These are phyloP conservation scores for Nakazawaea ishiwadae DNA, from an alignment of 805 yeast genomes.

Conservation along the genomic window DNA sequence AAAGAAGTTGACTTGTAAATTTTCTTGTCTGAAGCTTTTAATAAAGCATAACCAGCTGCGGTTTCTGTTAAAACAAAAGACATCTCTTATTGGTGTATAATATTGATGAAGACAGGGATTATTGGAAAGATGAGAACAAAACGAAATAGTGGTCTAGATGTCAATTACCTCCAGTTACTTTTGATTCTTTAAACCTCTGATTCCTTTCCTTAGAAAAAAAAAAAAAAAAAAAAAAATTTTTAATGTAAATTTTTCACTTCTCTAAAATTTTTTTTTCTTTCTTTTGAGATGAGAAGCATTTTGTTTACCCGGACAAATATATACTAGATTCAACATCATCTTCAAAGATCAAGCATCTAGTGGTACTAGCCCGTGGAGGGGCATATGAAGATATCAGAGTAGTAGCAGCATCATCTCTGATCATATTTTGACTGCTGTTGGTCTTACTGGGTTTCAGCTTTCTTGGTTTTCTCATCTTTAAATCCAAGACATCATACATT, in stretches of 20 bases:
- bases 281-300: slow-evolving; percentile 1
- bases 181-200: not conserved
- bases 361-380: not conserved
- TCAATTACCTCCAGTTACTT: too few species aligned
- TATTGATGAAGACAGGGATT: not conserved
- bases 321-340: not conserved
- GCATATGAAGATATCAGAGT: not conserved
- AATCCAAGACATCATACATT: too few species aligned
- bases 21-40: slow-evolving; percentile 97
- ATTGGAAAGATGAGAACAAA: not conserved
- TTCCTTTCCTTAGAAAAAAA: not conserved
- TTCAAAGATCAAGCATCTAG: not conserved
- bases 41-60: slow-evolving; percentile 97
- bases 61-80: slow-evolving; percentile 94
- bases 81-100: slow-evolving; percentile 34
- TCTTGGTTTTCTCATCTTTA: too few species aligned
- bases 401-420: not conserved
- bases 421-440: too few species aligned
- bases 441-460: too few species aligned
- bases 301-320: slow-evolving; percentile 1
- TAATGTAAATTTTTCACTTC: slow-evolving; percentile 6
- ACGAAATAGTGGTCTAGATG: too few species aligned
- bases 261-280: not conserved
- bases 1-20: slow-evolving; percentile 79
- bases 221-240: slow-evolving; percentile 3